Evolutionary conservation across 257 asterid species (phyloP), one percentile per base, ranked within the genome.

Genomic region (Solanum virginianum): DNA sequence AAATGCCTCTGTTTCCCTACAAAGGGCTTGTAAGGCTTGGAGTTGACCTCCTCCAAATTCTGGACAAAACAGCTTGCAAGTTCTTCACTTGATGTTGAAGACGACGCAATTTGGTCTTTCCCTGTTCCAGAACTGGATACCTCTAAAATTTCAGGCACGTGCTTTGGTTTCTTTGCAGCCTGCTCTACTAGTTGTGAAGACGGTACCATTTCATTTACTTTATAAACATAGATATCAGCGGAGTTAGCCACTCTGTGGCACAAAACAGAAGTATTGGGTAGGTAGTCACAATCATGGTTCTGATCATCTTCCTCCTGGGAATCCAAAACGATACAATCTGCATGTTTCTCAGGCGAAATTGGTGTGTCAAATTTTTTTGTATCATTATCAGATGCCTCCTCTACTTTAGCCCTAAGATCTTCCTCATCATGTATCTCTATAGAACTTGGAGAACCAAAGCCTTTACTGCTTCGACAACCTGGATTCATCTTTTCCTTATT

Each of bases 21-120:
- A 51, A 57, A 55, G 29, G 17, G 60, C 80, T 43, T 60, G 70
- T 49, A 83, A 36, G 49, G 57, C 15, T 18, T 80, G 53, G 55
- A n/a, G 6, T 36, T 79, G 82, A 87, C 94, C 49, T 91, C 97
- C 79, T 89, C 93, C 18, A 95, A 95, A 90, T 95, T 97, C 86
- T 89, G 91, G 80, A 90, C 91, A 10, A 91, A 84, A 71, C 86
- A 84, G 29, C 87, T 71, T 29, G 70, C 84, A 57, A 85, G 82
- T 83, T 93, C 93, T 43, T 88, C 90, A 60, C 80, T 70, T 7
- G 87, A 86, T 66, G 71, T 74, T 69, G 87, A 70, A 83, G 72
- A 80, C 70, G 53, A 54, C n/a, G 29, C 81, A 12, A 56, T 6
- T 68, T 55, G 41, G 22, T 54, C 82, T 24, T 69, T 43, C 56